Percentiles rank a stretch among this genome's conserved stretches.
Evolutionary conservation across 352 stramenopile species (phyloP).

Genomic region (Phytophthora niederhauseri): DNA sequence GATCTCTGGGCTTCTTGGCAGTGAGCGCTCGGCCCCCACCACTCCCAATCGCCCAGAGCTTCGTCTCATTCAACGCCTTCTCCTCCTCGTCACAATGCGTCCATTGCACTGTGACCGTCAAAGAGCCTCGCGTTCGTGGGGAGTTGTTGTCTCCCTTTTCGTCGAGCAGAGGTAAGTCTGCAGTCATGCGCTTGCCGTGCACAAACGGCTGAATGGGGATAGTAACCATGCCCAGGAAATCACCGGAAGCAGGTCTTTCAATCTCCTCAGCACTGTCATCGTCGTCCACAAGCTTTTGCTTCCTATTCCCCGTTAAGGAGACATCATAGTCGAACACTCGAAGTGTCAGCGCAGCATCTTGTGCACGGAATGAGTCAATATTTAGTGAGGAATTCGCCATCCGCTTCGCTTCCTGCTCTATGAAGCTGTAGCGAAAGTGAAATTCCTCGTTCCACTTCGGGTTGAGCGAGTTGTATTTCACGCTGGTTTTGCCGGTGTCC

Average conservation of each 20-base stretch:
- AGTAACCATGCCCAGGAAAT: constrained; percentile 55
- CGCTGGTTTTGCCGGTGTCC: constrained; percentile 52
- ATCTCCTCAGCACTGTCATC: constrained; percentile 12
- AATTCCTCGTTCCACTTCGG: constrained; percentile 84
- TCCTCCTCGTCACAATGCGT: constrained; percentile 38
- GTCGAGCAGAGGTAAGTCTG: constrained; percentile 46
- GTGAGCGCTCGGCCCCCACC: constrained; percentile 23
- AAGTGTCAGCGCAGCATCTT: constrained; percentile 20
- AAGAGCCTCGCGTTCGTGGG: constrained; percentile 35
- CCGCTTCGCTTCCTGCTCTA: constrained; percentile 25
- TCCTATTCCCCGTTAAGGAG: constrained; percentile 15
- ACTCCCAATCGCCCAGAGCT: constrained; percentile 33
- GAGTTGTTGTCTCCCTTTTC: constrained; percentile 33
- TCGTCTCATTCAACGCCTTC: constrained; percentile 12
- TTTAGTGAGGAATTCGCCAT: not conserved
- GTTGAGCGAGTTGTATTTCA: constrained; percentile 56
- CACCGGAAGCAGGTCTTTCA: constrained; percentile 12
- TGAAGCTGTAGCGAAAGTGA: constrained; percentile 53
- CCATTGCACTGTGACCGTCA: constrained; percentile 70
- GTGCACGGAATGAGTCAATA: not conserved
- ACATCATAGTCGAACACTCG: constrained; percentile 55
- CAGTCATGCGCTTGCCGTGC: constrained; percentile 46
- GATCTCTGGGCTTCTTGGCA: constrained; percentile 26
- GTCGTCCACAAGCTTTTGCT: constrained; percentile 1
- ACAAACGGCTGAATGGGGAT: constrained; percentile 50